These are phyloP conservation scores for Penicillium malachiteum DNA, from an alignment of 495 filamentous ascomycete species.

Conservation along the genomic window DNA sequence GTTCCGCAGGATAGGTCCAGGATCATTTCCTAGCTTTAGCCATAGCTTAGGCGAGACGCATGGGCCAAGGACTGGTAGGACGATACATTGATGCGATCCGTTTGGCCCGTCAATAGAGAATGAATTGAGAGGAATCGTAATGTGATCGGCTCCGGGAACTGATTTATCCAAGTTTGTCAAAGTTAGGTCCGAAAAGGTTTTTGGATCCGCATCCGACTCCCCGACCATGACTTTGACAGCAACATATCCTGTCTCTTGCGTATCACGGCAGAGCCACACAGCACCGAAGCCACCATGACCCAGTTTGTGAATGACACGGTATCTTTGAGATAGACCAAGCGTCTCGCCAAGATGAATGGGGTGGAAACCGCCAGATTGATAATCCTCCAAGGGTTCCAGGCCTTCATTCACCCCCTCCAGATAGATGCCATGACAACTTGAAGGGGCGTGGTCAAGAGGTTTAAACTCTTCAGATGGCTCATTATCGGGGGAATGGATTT, in stretches of 20 bases:
- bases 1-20: background rate
- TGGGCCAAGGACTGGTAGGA: background rate
- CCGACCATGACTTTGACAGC: background rate
- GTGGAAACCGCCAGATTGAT: background rate
- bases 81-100: background rate
- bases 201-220: background rate
- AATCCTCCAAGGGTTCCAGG: background rate
- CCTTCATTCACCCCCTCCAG: background rate
- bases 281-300: background rate
- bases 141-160: background rate
- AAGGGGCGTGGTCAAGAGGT: background rate
- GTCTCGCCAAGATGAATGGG: background rate
- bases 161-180: background rate
- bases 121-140: background rate
- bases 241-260: background rate
- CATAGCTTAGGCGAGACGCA: background rate
- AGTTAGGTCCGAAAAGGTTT: background rate
- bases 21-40: background rate
- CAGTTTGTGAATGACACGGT: background rate
- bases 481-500: no score
- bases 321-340: background rate
- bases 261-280: background rate
- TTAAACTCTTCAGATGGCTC: background rate
- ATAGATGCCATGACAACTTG: background rate
- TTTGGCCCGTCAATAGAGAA: background rate